Evolutionary conservation across 306 rosid species (phyloP).

Genomic region (Dicorynia guianensis): DNA sequence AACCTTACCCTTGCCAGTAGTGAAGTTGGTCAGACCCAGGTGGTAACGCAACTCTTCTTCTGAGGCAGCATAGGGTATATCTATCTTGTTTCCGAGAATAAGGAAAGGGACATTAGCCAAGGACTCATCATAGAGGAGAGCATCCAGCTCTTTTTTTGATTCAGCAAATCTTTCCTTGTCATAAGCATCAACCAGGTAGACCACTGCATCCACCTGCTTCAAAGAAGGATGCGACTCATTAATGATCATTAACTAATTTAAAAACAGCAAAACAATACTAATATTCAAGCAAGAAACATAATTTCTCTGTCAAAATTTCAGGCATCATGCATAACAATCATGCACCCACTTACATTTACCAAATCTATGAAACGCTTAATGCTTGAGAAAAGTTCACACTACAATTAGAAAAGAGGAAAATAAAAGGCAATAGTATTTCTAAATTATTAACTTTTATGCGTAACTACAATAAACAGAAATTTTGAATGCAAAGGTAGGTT

Average conservation of each 20-base stretch:
- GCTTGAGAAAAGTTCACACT: too few species aligned
- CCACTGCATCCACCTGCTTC: constrained; percentile 62
- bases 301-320: not conserved
- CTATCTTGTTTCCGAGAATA: constrained; percentile 6
- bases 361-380: too few species aligned
- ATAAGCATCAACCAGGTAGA: constrained; percentile 57
- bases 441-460: too few species aligned
- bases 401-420: too few species aligned
- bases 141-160: constrained; percentile 60
- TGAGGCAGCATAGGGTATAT: constrained; percentile 10
- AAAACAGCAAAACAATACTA: not conserved
- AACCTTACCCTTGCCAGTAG: constrained; percentile 67
- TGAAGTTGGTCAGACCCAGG: constrained; percentile 62
- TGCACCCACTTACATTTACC: too few species aligned
- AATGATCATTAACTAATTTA: not conserved
- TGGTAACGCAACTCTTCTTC: constrained; percentile 63
- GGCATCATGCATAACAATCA: not conserved
- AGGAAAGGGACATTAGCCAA: constrained; percentile 58
- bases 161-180: constrained; percentile 35
- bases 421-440: too few species aligned
- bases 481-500: too few species aligned
- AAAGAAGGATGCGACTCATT: not conserved
- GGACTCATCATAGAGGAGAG: constrained; percentile 56
- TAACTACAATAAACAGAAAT: too few species aligned
- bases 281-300: not conserved